Percentiles rank a stretch among this genome's conserved stretches.
phyloP scores from a whole-genome alignment of 2,329 filamentous ascomycete species.

The Emmonsia crescens region DNA sequence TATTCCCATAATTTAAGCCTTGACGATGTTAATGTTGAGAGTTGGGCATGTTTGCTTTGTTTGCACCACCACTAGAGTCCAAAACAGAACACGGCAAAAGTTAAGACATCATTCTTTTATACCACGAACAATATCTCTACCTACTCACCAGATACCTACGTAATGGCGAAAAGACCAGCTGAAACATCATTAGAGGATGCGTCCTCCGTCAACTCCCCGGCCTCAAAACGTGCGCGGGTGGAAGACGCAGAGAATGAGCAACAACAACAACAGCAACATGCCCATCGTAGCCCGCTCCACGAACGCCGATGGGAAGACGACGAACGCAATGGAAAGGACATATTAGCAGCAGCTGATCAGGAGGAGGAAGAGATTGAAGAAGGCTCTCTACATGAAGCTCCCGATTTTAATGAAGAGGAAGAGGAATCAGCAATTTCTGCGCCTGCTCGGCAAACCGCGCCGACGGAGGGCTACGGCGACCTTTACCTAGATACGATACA shows the following conservation, averaged over 20 bases:
- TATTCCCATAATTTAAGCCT: no score
- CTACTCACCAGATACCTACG: background rate
- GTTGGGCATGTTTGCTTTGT: slow-evolving; percentile 10
- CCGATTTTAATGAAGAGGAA: slow-evolving; percentile 24
- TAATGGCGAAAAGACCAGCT: slow-evolving; percentile 39
- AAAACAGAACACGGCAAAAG: background rate
- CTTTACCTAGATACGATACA: slow-evolving; percentile 97
- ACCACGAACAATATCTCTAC: background rate
- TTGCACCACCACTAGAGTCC: slow-evolving; percentile 11
- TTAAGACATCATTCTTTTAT: background rate
- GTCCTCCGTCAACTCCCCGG: slow-evolving; percentile 27
- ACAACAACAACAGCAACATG: slow-evolving; percentile 2
- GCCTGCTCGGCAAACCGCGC: slow-evolving; percentile 57
- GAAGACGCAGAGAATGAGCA: slow-evolving; percentile 22
- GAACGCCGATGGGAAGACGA: slow-evolving; percentile 23
- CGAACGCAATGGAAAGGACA: slow-evolving; percentile 26
- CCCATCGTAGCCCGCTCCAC: slow-evolving; percentile 1
- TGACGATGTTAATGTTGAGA: no score
- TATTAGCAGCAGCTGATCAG: slow-evolving; percentile 54
- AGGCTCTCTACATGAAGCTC: slow-evolving; percentile 17
- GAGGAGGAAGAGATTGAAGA: slow-evolving; percentile 46
- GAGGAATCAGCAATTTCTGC: slow-evolving; percentile 27
- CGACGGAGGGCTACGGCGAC: slow-evolving; percentile 81
- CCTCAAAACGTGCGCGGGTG: slow-evolving; percentile 35
- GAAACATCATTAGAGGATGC: slow-evolving; percentile 33